Evolutionary conservation across 1,284 basidiomycete genomes (phyloP), one percentile per base, ranked within the genome.

Genomic region (Pyrrhoderma lamaoense): DNA sequence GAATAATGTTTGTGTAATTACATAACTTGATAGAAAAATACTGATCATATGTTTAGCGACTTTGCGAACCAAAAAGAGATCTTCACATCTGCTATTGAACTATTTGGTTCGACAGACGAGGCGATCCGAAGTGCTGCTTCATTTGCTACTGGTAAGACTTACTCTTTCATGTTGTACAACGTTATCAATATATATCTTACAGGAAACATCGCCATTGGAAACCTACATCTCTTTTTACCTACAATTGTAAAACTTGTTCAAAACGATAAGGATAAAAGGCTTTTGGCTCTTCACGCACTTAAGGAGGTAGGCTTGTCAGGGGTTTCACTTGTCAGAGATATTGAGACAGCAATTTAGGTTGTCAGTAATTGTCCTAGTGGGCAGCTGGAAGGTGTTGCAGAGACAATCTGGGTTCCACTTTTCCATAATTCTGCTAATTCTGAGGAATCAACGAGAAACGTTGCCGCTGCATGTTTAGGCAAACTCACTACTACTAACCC

Each of bases 131-230:
- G 86, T 42, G 89, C 93, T 38, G 93, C 93, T 40, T 89, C 93
- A 0, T 95, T 95, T 61, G 90, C 93, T 42, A 89, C 90, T 37
- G 92, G 90, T 84, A 59, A 58, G 75, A 62, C 49, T 19, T 23
- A 23, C 11, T 18, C 2, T 22, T 8, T 34, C 8, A 42, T 22
- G 44, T 39, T 37, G 11, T 22, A n/a, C 8, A 36, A 14, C 2
- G 5, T 22, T 27, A 47, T 62, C 60, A 56, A 62, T 57, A 21
- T 47, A 53, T 25, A 54, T 35, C 46, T 42, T 18, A 50, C 62
- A 84, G 93, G 93, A 35, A 98, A 96, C 65, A 90, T 99, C 57
- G 88, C 94, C 4, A 92, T 96, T 31, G 94, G 94, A 2, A 92
- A 92, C 55, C 73, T 93, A 13, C 77, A 84, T 14, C 77, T 83